Base-by-base conservation (phyloP, 2,329 filamentous ascomycete genomes). In the Pyricularia sp. region DNA sequence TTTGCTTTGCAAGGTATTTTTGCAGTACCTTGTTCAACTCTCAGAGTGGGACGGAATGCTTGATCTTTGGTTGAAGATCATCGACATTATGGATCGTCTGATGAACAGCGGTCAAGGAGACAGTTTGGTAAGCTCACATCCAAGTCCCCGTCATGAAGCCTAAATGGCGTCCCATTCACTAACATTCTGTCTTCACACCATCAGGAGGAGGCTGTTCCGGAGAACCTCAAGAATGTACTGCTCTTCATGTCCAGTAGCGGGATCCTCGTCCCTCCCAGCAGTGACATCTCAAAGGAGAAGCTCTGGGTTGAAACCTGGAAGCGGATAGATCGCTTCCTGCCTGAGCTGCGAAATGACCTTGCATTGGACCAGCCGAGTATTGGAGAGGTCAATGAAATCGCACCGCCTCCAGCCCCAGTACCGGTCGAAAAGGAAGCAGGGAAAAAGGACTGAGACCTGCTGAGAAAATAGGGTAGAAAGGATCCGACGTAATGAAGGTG, bases 21-120 rank as follows among this genome's bases (percentile, higher is more conserved):
- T 99, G 70, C 94, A 97, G 77, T 98, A 97, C 77, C 84, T 98
- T 3, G 92, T 94, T 2, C 83, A 94, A 55, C 84, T 97, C 31
- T 91, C 90, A 4, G 90, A 93, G 73, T 94, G 92, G 87, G 91
- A 94, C 26, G 93, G 92, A 25, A 93, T 98, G 88, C 81, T 97
- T 58, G 92, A 95, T 76, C 84, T 98, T 12, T 99, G 95, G 95
- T 81, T 95, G 64, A 90, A 90, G 78, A 97, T 98, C 69, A 86
- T 98, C 72, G 93, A 94, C 73, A 92, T 97, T 68, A 93, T 99
- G 87, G 95, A 99, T 78, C 89, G 95, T 28, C 85, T 99, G 72
- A 96, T 97, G 89, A 97, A 97, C 75, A 95, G 92, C 75, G 94
- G 94, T 0, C 93, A 97, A 78, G 92, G 92, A 28, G 93, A 97